Evolutionary conservation across 495 filamentous ascomycete genomes (phyloP), one percentile per base, ranked within the genome.

Genomic region (Penicillium canescens): DNA sequence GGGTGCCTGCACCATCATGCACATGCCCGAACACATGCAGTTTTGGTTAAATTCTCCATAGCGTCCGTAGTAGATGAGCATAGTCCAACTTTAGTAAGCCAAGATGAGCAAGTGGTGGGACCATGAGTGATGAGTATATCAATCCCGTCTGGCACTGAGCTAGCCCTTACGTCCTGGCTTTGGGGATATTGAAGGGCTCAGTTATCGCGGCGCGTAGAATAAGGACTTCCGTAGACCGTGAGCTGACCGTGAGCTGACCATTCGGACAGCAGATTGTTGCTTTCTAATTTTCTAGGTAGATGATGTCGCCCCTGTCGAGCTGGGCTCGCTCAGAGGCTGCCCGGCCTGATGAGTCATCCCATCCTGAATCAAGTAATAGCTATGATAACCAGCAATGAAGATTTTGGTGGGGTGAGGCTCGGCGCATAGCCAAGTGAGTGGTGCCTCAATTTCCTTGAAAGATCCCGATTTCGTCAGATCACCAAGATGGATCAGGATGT

Each of bases 11-110:
- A n/a, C 80, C 83, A 52, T 74, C 83, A 67, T 93, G 90, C 6
- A 90, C 70, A 67, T 93, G 89, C 4, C 89, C 89, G 68, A 90
- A 92, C 40, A 92, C 75, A 69, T 91, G 89, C 34, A 92, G 67
- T 23, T 71, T 72, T 16, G 89, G 87, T 57, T 77, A 79, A 40
- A 88, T 80, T 7, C 78, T 72, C 86, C 87, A 88, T 18, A 89
- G 59, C 21, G 86, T 84, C 14, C 71, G 65, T 4, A 89, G 73
- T 7, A 93, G 75, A 37, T 76, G 70, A 50, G 79, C 70, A 58
- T 86, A 90, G 12, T 89, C 90, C 33, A 84, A 18, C 18, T 18
- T 72, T 3, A 59, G 52, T 8, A 80, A 60, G 63, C 93, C 90
- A 9, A 85, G 78, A 64, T 92, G 89, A 58, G 79, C 78, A 58